Percentiles rank a stretch among this genome's conserved stretches.
phyloP scores from a whole-genome alignment of 192 early-diverging fungal species.

The Radiomyces spectabilis region DNA sequence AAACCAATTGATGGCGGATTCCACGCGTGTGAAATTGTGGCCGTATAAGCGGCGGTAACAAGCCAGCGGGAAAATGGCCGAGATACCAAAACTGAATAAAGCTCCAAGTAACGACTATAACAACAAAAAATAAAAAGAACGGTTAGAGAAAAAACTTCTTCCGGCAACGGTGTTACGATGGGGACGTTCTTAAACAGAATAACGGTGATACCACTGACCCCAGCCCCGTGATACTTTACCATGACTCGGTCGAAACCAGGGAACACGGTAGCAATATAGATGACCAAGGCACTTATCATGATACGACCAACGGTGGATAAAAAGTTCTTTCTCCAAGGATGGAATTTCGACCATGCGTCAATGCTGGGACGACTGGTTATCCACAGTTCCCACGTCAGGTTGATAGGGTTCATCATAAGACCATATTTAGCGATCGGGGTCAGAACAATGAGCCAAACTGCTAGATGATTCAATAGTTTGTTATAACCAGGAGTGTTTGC shows the following conservation, averaged over 20 bases:
- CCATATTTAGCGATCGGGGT: conserved; percentile 71
- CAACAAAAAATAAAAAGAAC: neutral
- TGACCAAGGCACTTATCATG: conserved; percentile 23
- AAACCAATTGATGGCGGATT: conserved; percentile 12
- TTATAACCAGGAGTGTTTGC: conserved; percentile 47
- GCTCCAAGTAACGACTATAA: conserved; percentile 21
- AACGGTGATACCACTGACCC: neutral
- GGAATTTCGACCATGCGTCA: conserved; percentile 16
- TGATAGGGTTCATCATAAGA: conserved; percentile 55
- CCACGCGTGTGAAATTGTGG: conserved; percentile 2
- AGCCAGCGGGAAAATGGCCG: conserved; percentile 27
- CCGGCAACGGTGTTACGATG: too few species aligned
- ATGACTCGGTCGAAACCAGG: conserved; percentile 66
- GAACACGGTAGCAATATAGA: conserved; percentile 45
- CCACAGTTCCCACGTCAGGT: conserved; percentile 32
- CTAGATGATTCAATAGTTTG: conserved; percentile 39
- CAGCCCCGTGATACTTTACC: too few species aligned
- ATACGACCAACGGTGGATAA: conserved; percentile 24
- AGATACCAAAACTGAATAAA: conserved; percentile 27
- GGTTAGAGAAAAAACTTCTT: neutral
- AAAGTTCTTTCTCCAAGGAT: conserved; percentile 15
- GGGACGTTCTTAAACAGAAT: neutral
- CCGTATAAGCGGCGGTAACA: conserved; percentile 23
- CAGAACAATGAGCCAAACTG: conserved; percentile 53
- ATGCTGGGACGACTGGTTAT: conserved; percentile 5